Percentiles rank a stretch among this genome's conserved stretches.
Conservation (phyloP, 164 flowering plant genomes). For the Umbellularia californica region DNA sequence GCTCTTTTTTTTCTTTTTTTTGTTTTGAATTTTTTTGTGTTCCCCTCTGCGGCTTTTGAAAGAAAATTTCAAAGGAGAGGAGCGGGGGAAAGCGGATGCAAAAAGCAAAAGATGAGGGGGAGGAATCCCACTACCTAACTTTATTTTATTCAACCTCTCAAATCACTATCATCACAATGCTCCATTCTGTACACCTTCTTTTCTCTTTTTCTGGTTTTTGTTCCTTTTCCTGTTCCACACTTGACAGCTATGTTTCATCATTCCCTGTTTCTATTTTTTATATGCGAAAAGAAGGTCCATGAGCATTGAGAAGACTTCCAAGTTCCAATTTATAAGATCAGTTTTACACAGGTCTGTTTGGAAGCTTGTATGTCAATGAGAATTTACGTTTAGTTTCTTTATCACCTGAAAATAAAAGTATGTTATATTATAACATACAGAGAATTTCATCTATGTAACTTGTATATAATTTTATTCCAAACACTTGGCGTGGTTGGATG, state of each 20-base stretch:
- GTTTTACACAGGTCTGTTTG: neutral
- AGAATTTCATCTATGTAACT: too few relatives aligned
- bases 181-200: neutral
- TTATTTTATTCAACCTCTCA: conserved; percentile 14
- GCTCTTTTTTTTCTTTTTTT: too few relatives aligned
- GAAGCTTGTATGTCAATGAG: neutral
- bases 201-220: neutral
- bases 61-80: conserved; percentile 4
- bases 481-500: too few relatives aligned
- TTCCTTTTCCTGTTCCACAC: conserved; percentile 8
- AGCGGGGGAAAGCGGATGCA: conserved; percentile 9
- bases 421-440: too few relatives aligned
- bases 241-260: conserved; percentile 13
- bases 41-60: neutral
- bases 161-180: conserved; percentile 9
- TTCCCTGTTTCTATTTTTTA: neutral
- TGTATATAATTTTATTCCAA: too few relatives aligned
- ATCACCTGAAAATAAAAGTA: neutral
- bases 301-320: too few relatives aligned
- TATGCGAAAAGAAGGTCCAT: neutral
- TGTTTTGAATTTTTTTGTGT: too few relatives aligned
- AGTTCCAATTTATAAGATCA: too few relatives aligned
- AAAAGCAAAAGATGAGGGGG: conserved; percentile 8
- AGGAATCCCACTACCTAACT: conserved; percentile 15
- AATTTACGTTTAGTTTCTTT: too few relatives aligned